A percentile compares a stretch with the other conserved stretches of the same genome.
Evolutionary conservation across 129 eudicot species (phyloP).

Genomic region (Artemisia tridentata): DNA sequence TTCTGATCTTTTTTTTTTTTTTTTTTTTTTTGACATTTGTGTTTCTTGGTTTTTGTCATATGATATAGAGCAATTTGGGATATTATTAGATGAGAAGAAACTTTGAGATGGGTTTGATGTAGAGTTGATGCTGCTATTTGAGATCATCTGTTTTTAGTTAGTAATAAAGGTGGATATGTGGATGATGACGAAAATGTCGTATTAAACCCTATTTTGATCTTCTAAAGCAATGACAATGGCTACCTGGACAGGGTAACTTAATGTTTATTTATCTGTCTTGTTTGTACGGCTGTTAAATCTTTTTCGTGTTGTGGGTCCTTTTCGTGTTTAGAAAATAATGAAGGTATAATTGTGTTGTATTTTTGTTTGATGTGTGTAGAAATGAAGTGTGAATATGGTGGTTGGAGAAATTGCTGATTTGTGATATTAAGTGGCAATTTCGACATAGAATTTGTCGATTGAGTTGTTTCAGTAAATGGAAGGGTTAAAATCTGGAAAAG

Average conservation of each 20-base stretch:
- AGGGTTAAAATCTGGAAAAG: no score
- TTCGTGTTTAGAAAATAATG: background rate
- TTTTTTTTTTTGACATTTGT: background rate
- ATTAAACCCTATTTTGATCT: conserved; percentile 13
- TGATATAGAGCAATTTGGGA: conserved; percentile 22
- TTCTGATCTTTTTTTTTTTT: background rate
- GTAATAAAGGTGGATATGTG: conserved; percentile 37
- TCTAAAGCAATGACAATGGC: background rate
- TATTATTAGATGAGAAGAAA: conserved; percentile 32
- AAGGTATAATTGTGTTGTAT: conserved; percentile 11
- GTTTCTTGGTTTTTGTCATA: conserved; percentile 20
- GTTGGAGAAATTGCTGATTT: conserved; percentile 5
- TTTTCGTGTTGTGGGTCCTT: conserved; percentile 7
- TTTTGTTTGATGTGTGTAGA: conserved; percentile 9
- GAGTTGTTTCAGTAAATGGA: no score
- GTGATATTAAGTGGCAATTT: no score
- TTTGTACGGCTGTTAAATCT: conserved; percentile 4
- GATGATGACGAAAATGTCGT: conserved; percentile 17
- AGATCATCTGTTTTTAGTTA: conserved; percentile 28
- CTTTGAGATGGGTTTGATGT: conserved; percentile 36
- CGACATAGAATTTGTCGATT: no score
- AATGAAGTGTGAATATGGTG: background rate
- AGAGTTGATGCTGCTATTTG: conserved; percentile 39
- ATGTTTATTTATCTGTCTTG: background rate
- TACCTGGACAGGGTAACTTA: background rate